Conservation (phyloP, 1,139 yeast genomes). For the Pichia sp. region DNA sequence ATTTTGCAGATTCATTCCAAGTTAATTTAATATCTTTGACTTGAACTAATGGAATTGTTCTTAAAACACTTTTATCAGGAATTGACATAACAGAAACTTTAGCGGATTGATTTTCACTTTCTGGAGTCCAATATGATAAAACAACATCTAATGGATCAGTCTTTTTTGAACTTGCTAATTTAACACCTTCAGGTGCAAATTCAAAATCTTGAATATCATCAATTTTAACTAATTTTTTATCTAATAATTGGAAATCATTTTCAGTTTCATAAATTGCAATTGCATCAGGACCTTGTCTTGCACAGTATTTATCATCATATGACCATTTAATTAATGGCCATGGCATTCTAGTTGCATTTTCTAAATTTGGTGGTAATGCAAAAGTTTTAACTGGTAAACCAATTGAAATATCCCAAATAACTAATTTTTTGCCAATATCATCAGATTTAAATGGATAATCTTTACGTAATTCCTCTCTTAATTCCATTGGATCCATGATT, state of each 20-base stretch:
- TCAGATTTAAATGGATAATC: conserved; percentile 80
- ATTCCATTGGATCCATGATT: conserved; percentile 57
- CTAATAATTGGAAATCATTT: conserved; percentile 65
- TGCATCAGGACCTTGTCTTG: conserved; percentile 92
- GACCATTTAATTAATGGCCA: conserved; percentile 99
- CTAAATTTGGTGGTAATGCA: conserved; percentile 77
- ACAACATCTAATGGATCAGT: conserved; percentile 55
- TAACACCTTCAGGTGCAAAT: conserved; percentile 88
- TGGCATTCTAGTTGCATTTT: conserved; percentile 65
- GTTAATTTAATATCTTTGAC: conserved; percentile 87
- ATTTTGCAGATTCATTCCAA: conserved; percentile 90
- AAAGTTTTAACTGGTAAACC: conserved; percentile 85
- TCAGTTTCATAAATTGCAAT: conserved; percentile 75
- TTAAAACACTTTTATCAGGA: conserved; percentile 74
- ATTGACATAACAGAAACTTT: conserved; percentile 89
- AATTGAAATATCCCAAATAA: conserved; percentile 86
- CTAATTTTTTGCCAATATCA: conserved; percentile 89
- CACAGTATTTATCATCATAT: conserved; percentile 86
- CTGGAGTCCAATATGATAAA: conserved; percentile 96
- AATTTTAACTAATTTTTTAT: conserved; percentile 78
- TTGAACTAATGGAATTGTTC: conserved; percentile 92
- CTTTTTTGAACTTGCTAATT: conserved; percentile 46
- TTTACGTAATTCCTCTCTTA: conserved; percentile 36
- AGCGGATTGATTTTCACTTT: conserved; percentile 85
- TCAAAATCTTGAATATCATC: conserved; percentile 89